Conservation (phyloP, 139 green algal genomes). For the Haematococcus lacustris region DNA sequence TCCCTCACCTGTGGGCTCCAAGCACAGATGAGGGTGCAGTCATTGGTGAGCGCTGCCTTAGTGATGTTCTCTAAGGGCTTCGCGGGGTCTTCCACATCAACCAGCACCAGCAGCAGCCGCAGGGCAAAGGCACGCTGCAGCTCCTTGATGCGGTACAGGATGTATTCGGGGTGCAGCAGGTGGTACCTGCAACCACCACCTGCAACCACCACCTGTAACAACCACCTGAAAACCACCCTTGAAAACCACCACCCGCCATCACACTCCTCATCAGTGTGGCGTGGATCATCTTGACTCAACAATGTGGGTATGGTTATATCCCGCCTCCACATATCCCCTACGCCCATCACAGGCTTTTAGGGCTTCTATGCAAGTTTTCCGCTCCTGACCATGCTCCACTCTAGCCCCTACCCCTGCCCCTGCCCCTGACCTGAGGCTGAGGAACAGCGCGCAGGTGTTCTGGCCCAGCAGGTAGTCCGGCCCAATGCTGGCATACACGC, state of each 20-base stretch:
- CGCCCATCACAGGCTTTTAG: no score
- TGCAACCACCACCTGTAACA: no score
- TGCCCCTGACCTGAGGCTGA: constrained; percentile 59
- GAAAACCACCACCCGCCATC: no score
- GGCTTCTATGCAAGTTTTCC: no score
- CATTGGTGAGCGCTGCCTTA: constrained; percentile 61
- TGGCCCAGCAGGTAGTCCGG: constrained; percentile 76
- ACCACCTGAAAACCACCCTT: no score
- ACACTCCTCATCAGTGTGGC: no score
- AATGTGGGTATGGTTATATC: no score
- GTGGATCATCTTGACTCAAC: no score
- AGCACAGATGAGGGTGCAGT: constrained; percentile 82
- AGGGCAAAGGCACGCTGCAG: constrained; percentile 70
- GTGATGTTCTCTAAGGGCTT: constrained; percentile 60
- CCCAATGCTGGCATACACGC: constrained; percentile 70
- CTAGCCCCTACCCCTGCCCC: no score
- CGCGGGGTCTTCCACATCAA: constrained; percentile 81
- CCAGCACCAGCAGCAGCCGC: constrained; percentile 71
- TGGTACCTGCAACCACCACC: constrained; percentile 85
- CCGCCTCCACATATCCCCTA: no score
- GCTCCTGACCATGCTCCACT: no score
- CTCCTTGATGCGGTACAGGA: constrained; percentile 73
- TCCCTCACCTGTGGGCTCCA: constrained; percentile 61
- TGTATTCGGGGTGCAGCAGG: constrained; percentile 88
- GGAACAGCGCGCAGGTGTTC: constrained; percentile 61